A percentile compares a stretch with the other conserved stretches of the same genome.
Conservation (phyloP, 169 alveolate genomes). For the Ichthyophthirius multifiliis region DNA sequence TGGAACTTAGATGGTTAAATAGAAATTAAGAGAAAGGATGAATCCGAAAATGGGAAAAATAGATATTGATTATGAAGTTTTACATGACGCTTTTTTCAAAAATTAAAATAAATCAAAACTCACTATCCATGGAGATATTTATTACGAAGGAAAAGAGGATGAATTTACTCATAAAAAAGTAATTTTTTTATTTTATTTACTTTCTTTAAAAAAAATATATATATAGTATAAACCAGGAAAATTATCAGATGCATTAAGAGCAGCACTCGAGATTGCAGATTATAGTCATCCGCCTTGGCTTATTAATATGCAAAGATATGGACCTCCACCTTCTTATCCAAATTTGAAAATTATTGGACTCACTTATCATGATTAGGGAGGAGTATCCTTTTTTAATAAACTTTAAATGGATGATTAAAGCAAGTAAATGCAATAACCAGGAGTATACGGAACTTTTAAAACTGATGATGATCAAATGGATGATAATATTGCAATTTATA, state of each 20-base stretch:
- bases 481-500: conserved; percentile 44
- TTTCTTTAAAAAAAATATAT: not conserved
- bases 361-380: conserved; percentile 50
- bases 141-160: conserved; percentile 97
- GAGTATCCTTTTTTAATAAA: conserved; percentile 53
- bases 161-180: conserved; percentile 89
- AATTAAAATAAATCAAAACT: conserved; percentile 94
- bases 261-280: conserved; percentile 96
- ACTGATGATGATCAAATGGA: conserved; percentile 81
- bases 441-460: conserved; percentile 93
- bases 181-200: not conserved
- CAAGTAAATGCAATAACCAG: conserved; percentile 73
- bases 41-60: conserved; percentile 96
- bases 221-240: conserved; percentile 92
- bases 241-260: conserved; percentile 91
- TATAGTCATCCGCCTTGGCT: conserved; percentile 98
- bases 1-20: conserved; percentile 92
- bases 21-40: conserved; percentile 96
- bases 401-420: conserved; percentile 36
- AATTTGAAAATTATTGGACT: conserved; percentile 95
- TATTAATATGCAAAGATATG: conserved; percentile 97
- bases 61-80: conserved; percentile 95
- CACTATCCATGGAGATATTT: conserved; percentile 95
- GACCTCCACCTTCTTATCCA: conserved; percentile 99
- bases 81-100: conserved; percentile 98